phyloP scores from a whole-genome alignment of 306 rosid species.

The Arachis stenosperma region DNA sequence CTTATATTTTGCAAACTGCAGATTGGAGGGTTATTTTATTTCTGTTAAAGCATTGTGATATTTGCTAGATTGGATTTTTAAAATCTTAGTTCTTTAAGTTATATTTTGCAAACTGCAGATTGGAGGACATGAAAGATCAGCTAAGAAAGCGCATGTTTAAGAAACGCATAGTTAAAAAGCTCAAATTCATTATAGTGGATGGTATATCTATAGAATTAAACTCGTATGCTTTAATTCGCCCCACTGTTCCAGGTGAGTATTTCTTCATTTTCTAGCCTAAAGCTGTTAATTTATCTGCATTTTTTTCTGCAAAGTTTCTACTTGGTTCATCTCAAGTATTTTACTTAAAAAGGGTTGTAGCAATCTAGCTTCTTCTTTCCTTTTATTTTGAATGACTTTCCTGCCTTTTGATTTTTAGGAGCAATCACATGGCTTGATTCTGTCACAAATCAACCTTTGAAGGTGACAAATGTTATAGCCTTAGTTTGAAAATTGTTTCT shows the following conservation, averaged over 20 bases:
- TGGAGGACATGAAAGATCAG: slow-evolving; percentile 89
- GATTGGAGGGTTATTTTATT: slow-evolving; percentile 58
- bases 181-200: slow-evolving; percentile 64
- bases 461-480: slow-evolving; percentile 58
- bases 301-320: slow-evolving; percentile 34
- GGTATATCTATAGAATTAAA: slow-evolving; percentile 75
- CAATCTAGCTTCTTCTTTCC: slow-evolving; percentile 26
- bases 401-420: slow-evolving; percentile 56
- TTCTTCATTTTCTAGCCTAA: slow-evolving; percentile 31
- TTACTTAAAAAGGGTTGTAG: background rate
- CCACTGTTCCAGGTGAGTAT: slow-evolving; percentile 71
- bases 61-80: slow-evolving; percentile 11
- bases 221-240: slow-evolving; percentile 89
- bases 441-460: slow-evolving; percentile 79
- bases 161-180: slow-evolving; percentile 75
- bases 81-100: slow-evolving; percentile 7
- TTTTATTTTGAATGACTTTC: slow-evolving; percentile 37
- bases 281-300: slow-evolving; percentile 25
- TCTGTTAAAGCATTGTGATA: slow-evolving; percentile 5
- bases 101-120: slow-evolving; percentile 53
- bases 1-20: slow-evolving; percentile 45
- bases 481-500: slow-evolving; percentile 15
- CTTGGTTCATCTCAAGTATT: slow-evolving; percentile 15
- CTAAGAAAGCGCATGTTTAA: slow-evolving; percentile 88
- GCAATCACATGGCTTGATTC: slow-evolving; percentile 94